Evolutionary conservation across 208 protist species (phyloP), one percentile per base, ranked within the genome.

Genomic region (Acanthamoeba sp.): DNA sequence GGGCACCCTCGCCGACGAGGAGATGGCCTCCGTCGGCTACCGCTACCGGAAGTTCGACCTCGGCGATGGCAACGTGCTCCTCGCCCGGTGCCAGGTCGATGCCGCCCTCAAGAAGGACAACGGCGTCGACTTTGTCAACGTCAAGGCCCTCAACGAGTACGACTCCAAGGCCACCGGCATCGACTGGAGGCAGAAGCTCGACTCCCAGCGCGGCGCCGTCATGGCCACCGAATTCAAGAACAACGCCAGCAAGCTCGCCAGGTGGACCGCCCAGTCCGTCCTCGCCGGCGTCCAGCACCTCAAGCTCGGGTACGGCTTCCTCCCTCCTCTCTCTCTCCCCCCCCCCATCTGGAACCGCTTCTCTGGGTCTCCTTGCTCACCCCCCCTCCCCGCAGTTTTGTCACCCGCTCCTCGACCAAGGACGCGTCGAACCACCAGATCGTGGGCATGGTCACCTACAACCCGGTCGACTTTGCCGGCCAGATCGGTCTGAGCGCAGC

Each of bases 181-280:
- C 62, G 95, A 98, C 66, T 97, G 96, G 96, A 93, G 96, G 48
- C 94, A 95, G 91, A 96, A 97, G 80, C 82, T 98, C 40, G 97
- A 97, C 71, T 78, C 94, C 4, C 96, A 97, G 94, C 71, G 94
- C 48, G 97, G 96, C 71, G 94, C 96, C 32, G 95, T 98, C 5
- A 48, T 98, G 9, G 96, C 97, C 5, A 97, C 93, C 18, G 97
- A 97, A 95, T 87, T 97, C 55, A 97, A 98, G 94, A 97, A 98
- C 95, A 98, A 97, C 94, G 57, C 66, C 16, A 93, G 57, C 78
- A 97, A 97, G 94, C 92, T 98, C 38, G 96, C 96, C 62, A 95
- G 94, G 62, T 97, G 97, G 97, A 94, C 95, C n/a, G 76, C 93
- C 55, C 69, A 95, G 80, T 94, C 97, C 34, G 59, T 95, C 27